Conservation (phyloP, 345 rosid genomes). For the Pelargonium nanum region DNA sequence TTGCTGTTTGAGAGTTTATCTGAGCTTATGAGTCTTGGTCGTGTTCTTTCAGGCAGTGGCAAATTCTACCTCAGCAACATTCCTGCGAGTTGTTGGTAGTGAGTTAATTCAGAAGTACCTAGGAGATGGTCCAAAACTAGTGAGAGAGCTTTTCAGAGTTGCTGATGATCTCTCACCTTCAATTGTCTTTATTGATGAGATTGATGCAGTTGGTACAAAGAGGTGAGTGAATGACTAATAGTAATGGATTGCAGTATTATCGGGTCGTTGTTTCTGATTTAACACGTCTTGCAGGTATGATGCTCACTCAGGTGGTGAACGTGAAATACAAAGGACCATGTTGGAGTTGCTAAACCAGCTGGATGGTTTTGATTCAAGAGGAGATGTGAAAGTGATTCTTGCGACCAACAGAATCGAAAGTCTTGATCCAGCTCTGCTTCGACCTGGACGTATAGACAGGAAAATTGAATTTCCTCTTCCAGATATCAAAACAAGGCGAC, state of each 20-base stretch:
- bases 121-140: constrained; percentile 95
- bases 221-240: constrained; percentile 35
- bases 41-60: constrained; percentile 68
- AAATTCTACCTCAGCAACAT: constrained; percentile 93
- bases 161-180: constrained; percentile 95
- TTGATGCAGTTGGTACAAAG: constrained; percentile 95
- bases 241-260: neutral
- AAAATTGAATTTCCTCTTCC: constrained; percentile 97
- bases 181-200: constrained; percentile 93
- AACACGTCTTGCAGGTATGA: constrained; percentile 45
- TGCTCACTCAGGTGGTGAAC: constrained; percentile 95
- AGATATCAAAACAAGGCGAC: constrained; percentile 96
- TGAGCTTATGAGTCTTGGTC: too few relatives aligned
- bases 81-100: constrained; percentile 94
- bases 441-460: constrained; percentile 92
- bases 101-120: constrained; percentile 93
- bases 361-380: constrained; percentile 96
- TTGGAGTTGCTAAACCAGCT: constrained; percentile 87
- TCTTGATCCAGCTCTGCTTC: constrained; percentile 94
- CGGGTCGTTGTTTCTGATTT: neutral
- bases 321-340: constrained; percentile 98
- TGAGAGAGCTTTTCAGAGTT: constrained; percentile 91
- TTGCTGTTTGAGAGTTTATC: too few relatives aligned
- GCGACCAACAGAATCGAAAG: constrained; percentile 93
- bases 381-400: constrained; percentile 92